Conservation (phyloP, 495 filamentous ascomycete genomes). For the Penicillium robsamsonii region DNA sequence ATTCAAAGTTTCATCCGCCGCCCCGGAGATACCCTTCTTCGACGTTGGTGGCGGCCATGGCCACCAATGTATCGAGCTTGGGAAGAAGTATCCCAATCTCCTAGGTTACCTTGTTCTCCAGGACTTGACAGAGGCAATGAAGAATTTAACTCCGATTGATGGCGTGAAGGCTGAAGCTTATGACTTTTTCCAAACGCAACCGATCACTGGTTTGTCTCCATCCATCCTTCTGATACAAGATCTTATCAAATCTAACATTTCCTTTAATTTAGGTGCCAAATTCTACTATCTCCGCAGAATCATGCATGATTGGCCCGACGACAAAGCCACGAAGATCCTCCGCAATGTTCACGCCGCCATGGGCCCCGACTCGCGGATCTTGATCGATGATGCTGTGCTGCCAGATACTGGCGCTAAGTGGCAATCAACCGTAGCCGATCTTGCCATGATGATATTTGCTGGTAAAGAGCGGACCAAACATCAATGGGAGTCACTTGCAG, state of each 20-base stretch:
- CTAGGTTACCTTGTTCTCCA: conserved; percentile 51
- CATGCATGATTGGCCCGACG: conserved; percentile 41
- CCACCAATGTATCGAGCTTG: conserved; percentile 49
- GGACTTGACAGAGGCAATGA: conserved; percentile 47
- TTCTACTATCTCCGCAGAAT: conserved; percentile 46
- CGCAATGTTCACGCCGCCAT: conserved; percentile 31
- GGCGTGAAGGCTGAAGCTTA: conserved; percentile 47
- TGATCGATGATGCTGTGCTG: conserved; percentile 43
- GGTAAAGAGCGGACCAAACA: conserved; percentile 34
- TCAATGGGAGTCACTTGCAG: conserved; percentile 43
- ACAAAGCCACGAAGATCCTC: conserved; percentile 34
- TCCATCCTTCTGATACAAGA: background rate
- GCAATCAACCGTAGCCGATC: conserved; percentile 31
- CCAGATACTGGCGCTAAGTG: conserved; percentile 33
- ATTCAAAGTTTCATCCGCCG: conserved; percentile 7
- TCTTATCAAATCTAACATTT: conserved; percentile 3
- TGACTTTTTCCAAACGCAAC: conserved; percentile 52
- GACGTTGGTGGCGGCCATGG: conserved; percentile 55
- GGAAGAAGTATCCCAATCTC: conserved; percentile 39
- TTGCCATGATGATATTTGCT: conserved; percentile 40
- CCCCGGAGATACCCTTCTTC: conserved; percentile 31
- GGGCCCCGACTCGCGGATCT: conserved; percentile 34
- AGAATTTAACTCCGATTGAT: conserved; percentile 31
- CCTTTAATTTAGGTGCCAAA: conserved; percentile 27
- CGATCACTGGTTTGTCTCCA: conserved; percentile 35